phyloP scores from a whole-genome alignment of 208 protist species.

The Naegleria fowleri region DNA sequence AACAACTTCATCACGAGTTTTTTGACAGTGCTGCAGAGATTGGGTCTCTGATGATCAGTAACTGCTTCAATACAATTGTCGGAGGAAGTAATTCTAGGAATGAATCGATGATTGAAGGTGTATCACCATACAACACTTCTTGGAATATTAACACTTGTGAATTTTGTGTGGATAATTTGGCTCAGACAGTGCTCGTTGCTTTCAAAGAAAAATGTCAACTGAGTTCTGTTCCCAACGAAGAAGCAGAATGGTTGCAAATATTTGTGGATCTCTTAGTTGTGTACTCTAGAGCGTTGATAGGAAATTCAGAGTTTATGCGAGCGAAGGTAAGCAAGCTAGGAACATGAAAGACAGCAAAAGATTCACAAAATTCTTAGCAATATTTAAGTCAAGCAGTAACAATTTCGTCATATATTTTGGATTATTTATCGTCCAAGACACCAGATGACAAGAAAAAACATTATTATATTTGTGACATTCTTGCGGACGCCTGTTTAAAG shows the following conservation, averaged over 20 bases:
- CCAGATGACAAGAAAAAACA: neutral
- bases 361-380: neutral
- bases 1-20: neutral
- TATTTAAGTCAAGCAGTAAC: neutral
- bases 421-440: neutral
- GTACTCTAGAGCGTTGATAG: neutral
- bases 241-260: neutral
- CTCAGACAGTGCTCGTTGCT: neutral
- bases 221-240: neutral
- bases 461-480: neutral
- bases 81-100: too few species aligned
- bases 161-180: neutral
- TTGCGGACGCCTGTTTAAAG: neutral
- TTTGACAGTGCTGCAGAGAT: neutral
- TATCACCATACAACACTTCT: neutral
- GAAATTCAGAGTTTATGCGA: neutral
- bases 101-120: neutral
- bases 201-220: neutral
- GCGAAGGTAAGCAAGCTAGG: neutral
- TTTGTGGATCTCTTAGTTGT: neutral
- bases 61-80: neutral
- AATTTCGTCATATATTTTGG: neutral
- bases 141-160: neutral
- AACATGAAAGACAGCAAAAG: neutral
- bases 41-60: neutral